Evolutionary conservation across 2,329 filamentous ascomycete species (phyloP), one percentile per base, ranked within the genome.

Genomic region (Neophaeococcomyces aloes): DNA sequence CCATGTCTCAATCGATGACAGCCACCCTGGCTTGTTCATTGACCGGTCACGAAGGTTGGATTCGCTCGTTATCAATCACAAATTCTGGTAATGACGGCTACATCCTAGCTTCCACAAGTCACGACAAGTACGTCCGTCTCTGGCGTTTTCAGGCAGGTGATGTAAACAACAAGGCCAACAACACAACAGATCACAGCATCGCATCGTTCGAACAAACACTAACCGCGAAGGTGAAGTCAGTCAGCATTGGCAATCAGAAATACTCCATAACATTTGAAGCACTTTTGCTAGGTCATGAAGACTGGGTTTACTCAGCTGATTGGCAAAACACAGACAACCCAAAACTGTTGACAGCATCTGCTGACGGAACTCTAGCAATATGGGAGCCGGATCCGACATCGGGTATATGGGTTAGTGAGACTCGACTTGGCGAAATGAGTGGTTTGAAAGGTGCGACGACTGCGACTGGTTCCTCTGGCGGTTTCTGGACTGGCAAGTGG

Each of bases 401-500:
- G 1, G 88, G 91, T 2, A 83, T 96, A 46, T 98, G 91, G 91
- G 72, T 94, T 17, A 93, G 87, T 44, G 76, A 75, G 36, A 83
- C 85, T 11, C 74, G 91, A 47, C 75, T 98, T 30, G 91, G 91
- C 34, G 91, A 96, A 63, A 93, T 96, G 45, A 95, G 86, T 61
- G 76, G 83, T 13, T 86, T 94, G 57, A 96, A 98, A 60, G 91
- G 91, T 7, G 91, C 91, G 0, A 96, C 91, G 0, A 94, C 89
- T 3, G 91, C 91, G 0, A 98, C 91, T 0, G 91, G 91, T 36
- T 95, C 88, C 61, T 86, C 87, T 1, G 91, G 91, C 49, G 91
- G 91, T 0, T 95, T 96, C 61, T 98, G 91, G 89, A 87, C 84
- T 10, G 89, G 88, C 1, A 71, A 96, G 1, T 98, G 91, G 91